Conservation (phyloP, 2,329 filamentous ascomycete genomes). For the Paracorniculantispora psalliotae region DNA sequence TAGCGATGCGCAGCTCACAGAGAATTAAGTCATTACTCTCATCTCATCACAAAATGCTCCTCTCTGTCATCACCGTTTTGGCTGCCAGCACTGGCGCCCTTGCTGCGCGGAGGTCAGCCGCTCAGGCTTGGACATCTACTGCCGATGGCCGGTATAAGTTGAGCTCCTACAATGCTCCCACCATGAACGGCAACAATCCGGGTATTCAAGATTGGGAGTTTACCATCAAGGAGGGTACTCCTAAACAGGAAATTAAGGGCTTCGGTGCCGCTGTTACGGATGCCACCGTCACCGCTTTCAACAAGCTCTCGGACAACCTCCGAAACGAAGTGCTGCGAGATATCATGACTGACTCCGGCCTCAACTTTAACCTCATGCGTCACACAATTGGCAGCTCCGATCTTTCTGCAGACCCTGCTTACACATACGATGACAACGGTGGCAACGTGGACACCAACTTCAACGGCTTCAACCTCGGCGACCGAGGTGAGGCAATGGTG, state of each 20-base stretch:
- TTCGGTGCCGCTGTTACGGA: slow-evolving; percentile 41
- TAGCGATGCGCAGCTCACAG: background rate
- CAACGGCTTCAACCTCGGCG: slow-evolving; percentile 30
- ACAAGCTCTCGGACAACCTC: slow-evolving; percentile 25
- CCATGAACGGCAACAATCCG: slow-evolving; percentile 27
- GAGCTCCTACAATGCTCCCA: slow-evolving; percentile 28
- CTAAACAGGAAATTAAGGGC: slow-evolving; percentile 35
- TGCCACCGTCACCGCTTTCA: slow-evolving; percentile 35
- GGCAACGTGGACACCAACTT: slow-evolving; percentile 17
- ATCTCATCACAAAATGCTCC: background rate
- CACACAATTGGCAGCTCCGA: slow-evolving; percentile 38
- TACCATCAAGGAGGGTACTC: slow-evolving; percentile 32
- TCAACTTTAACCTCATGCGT: slow-evolving; percentile 35
- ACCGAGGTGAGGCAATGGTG: slow-evolving; percentile 35
- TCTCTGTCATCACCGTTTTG: background rate
- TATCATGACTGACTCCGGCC: slow-evolving; percentile 32
- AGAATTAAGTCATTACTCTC: background rate
- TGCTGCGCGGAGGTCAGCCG: background rate
- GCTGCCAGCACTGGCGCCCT: background rate
- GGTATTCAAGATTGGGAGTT: slow-evolving; percentile 33
- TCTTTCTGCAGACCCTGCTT: slow-evolving; percentile 33
- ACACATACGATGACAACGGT: slow-evolving; percentile 34
- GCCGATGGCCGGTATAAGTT: slow-evolving; percentile 34
- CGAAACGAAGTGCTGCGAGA: slow-evolving; percentile 30
- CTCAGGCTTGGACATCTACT: slow-evolving; percentile 25